phyloP scores from a whole-genome alignment of 805 yeast species.

The Wickerhamiella qilinensis region DNA sequence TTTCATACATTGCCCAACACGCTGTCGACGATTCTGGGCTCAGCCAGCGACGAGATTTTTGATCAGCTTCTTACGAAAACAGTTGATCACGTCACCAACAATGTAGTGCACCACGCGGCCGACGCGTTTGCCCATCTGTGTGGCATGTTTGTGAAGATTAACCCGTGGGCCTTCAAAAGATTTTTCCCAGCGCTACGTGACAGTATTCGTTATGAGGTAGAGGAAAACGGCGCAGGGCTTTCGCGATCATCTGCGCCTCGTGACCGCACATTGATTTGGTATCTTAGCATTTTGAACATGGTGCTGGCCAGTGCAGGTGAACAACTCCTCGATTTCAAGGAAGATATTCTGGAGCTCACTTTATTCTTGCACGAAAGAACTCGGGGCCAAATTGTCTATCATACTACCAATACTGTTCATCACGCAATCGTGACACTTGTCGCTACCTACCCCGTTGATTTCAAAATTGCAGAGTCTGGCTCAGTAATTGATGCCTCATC shows the following conservation, averaged over 20 bases:
- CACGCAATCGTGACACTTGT: conserved; percentile 50
- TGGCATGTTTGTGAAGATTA: conserved; percentile 54
- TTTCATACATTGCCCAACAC: conserved; percentile 23
- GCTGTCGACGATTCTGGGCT: conserved; percentile 23
- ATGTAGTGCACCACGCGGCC: conserved; percentile 39
- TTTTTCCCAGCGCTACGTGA: conserved; percentile 31
- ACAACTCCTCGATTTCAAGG: conserved; percentile 27
- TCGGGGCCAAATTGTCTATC: conserved; percentile 50
- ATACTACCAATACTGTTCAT: conserved; percentile 48
- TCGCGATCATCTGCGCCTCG: conserved; percentile 52
- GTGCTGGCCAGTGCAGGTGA: conserved; percentile 52
- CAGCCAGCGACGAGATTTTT: conserved; percentile 19
- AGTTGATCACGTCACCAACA: conserved; percentile 38
- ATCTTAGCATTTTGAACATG: conserved; percentile 53
- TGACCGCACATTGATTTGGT: conserved; percentile 63
- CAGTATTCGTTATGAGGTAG: conserved; percentile 47
- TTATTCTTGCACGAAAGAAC: conserved; percentile 29
- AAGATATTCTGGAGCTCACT: conserved; percentile 33
- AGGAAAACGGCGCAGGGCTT: conserved; percentile 67
- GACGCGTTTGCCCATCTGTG: conserved; percentile 57
- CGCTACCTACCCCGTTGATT: conserved; percentile 25
- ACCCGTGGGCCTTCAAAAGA: conserved; percentile 34
- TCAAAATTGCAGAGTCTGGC: conserved; percentile 7
- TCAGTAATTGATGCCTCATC: conserved; percentile 22
- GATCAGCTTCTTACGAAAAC: conserved; percentile 16